Conservation (phyloP, 2,329 filamentous ascomycete species). For the Nothophoma quercina region DNA sequence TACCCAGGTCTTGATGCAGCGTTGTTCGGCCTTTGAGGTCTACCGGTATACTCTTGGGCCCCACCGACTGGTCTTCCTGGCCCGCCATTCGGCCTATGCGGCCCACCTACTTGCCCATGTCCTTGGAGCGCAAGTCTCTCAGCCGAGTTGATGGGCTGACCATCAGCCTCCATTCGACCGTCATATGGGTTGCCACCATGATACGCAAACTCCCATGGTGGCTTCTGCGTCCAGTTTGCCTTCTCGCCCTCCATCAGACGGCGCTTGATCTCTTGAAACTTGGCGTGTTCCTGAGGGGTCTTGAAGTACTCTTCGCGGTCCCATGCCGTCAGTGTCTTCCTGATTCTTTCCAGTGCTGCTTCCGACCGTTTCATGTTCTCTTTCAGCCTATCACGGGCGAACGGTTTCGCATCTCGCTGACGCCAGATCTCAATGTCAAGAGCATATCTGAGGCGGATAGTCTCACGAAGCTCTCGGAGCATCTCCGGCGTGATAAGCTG, state of each 20-base stretch:
- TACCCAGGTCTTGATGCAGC: no score
- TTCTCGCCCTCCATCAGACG: conserved; percentile 12
- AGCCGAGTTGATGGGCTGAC: not conserved
- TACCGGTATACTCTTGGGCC: no score
- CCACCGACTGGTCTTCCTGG: no score
- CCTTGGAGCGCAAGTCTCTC: no score
- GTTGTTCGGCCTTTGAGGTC: no score
- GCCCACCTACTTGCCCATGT: no score
- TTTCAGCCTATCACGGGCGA: conserved; percentile 6
- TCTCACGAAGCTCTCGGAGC: conserved; percentile 22
- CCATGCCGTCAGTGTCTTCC: conserved; percentile 7
- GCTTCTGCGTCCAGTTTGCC: conserved; percentile 18
- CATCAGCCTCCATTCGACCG: not conserved
- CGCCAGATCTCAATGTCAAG: conserved; percentile 26
- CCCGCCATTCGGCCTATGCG: no score
- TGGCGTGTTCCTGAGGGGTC: conserved; percentile 8
- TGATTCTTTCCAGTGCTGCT: conserved; percentile 19
- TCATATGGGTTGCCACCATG: not conserved
- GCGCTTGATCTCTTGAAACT: conserved; percentile 22
- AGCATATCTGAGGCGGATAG: conserved; percentile 23
- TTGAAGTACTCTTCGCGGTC: conserved; percentile 23
- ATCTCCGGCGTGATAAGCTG: conserved; percentile 16
- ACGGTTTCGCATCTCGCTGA: conserved; percentile 17
- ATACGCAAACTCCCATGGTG: conserved; percentile 8
- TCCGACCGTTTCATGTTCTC: conserved; percentile 24